Evolutionary conservation across 805 yeast genomes (phyloP).

Genomic region (Groenewaldozyma salmanticensis): DNA sequence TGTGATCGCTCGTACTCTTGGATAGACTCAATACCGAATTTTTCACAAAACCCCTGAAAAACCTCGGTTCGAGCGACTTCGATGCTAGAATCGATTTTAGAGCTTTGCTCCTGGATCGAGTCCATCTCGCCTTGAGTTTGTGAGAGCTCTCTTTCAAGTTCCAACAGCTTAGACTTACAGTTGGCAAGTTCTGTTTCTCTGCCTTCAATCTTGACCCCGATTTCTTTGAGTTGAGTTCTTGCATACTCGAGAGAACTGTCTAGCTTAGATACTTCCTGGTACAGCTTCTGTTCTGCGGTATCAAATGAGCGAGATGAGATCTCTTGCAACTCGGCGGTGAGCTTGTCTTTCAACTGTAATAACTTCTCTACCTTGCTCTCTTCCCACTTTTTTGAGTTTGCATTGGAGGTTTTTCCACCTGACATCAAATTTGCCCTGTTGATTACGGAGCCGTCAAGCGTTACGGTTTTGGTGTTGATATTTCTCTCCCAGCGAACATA

Average conservation of each 20-base stretch:
- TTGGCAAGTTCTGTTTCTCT: conserved; percentile 18
- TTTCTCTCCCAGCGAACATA: conserved; percentile 57
- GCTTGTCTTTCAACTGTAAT: conserved; percentile 39
- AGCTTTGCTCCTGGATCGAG: background rate
- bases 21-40: conserved; percentile 44
- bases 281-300: conserved; percentile 41
- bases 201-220: conserved; percentile 25
- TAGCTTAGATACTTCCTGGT: conserved; percentile 43
- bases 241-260: conserved; percentile 29
- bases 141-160: conserved; percentile 10
- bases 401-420: conserved; percentile 60
- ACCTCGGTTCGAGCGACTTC: conserved; percentile 17
- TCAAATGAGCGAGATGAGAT: conserved; percentile 41
- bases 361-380: conserved; percentile 43
- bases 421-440: conserved; percentile 87
- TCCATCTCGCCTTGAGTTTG: conserved; percentile 4
- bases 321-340: conserved; percentile 42
- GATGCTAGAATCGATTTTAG: too few species aligned
- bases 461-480: conserved; percentile 57
- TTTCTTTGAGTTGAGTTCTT: conserved; percentile 22
- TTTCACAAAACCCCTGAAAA: conserved; percentile 42
- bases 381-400: conserved; percentile 54
- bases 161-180: conserved; percentile 32
- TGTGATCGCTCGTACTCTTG: conserved; percentile 62
- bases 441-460: conserved; percentile 76